These are phyloP conservation scores for Phaeolepiota aurea DNA, from an alignment of 768 basidiomycete genomes.

Conservation along the genomic window DNA sequence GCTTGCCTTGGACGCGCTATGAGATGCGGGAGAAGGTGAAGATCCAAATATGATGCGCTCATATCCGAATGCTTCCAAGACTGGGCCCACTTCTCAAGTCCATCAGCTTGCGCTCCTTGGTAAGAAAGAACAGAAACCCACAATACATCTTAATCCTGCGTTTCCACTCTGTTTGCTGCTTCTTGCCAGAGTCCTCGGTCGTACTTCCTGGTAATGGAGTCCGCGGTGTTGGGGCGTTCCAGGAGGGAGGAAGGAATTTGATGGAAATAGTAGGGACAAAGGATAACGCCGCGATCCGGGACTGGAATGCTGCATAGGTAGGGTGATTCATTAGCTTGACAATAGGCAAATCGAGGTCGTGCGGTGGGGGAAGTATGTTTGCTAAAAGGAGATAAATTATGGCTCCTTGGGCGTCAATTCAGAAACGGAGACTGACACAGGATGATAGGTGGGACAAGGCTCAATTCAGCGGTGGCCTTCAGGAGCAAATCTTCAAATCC, in stretches of 20 bases:
- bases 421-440: slow-evolving; percentile 56
- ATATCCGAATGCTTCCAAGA: slow-evolving; percentile 80
- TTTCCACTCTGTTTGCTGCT: slow-evolving; percentile 58
- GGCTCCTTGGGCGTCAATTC: too few species aligned
- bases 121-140: slow-evolving; percentile 30
- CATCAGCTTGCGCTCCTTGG: slow-evolving; percentile 1
- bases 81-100: slow-evolving; percentile 58
- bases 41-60: slow-evolving; percentile 80
- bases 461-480: slow-evolving; percentile 44
- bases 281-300: slow-evolving; percentile 64
- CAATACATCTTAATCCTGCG: slow-evolving; percentile 80
- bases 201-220: slow-evolving; percentile 29
- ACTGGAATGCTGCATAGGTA: slow-evolving; percentile 63
- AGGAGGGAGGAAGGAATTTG: slow-evolving; percentile 71
- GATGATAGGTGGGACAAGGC: slow-evolving; percentile 48
- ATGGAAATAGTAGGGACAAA: slow-evolving; percentile 64
- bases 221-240: slow-evolving; percentile 54
- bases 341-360: slow-evolving; percentile 61
- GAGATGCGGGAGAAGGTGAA: slow-evolving; percentile 48
- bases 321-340: slow-evolving; percentile 77
- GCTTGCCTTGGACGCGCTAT: slow-evolving; percentile 38
- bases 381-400: slow-evolving; percentile 35
- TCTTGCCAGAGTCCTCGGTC: slow-evolving; percentile 26
- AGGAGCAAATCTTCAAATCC: slow-evolving; percentile 63
- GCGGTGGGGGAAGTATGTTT: slow-evolving; percentile 74